These are phyloP conservation scores for Rugonectria rugulosa DNA, from an alignment of 2,329 filamentous ascomycete species.

Conservation along the genomic window DNA sequence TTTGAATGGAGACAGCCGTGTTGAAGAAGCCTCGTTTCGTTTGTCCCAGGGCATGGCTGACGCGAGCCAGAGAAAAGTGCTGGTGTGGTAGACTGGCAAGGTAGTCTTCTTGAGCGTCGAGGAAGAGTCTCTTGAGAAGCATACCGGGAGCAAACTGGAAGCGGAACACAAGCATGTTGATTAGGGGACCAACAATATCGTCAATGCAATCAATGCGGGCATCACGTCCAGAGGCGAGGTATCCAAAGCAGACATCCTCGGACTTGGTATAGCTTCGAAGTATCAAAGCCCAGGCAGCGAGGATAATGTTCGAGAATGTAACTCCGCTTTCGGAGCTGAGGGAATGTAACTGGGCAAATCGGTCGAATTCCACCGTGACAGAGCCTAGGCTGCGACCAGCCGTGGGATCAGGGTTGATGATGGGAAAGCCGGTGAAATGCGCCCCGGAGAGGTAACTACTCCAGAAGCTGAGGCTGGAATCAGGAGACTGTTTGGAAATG, in stretches of 20 bases:
- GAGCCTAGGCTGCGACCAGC: background rate
- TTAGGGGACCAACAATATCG: constrained; percentile 29
- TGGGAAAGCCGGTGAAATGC: background rate
- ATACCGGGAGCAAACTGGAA: constrained; percentile 43
- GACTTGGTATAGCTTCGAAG: constrained; percentile 55
- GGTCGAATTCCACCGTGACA: constrained; percentile 10
- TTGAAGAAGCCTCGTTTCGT: constrained; percentile 41
- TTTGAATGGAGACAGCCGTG: constrained; percentile 45
- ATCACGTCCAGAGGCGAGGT: constrained; percentile 33
- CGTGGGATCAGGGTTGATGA: background rate
- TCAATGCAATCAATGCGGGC: constrained; percentile 25
- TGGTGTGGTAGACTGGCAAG: constrained; percentile 60
- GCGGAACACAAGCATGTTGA: constrained; percentile 62
- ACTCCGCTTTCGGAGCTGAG: constrained; percentile 38
- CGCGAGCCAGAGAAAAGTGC: constrained; percentile 56
- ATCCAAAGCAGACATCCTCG: constrained; percentile 57
- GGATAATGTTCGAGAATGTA: constrained; percentile 59
- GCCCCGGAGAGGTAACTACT: constrained; percentile 14
- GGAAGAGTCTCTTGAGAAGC: constrained; percentile 46
- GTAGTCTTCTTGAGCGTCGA: no score
- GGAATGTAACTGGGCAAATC: background rate
- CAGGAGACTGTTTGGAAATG: constrained; percentile 16
- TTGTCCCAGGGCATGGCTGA: constrained; percentile 45
- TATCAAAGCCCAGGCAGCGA: constrained; percentile 60
- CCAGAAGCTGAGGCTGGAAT: constrained; percentile 31